Conservation (phyloP, 2,329 filamentous ascomycete species). For the Fusarium chuoi region DNA sequence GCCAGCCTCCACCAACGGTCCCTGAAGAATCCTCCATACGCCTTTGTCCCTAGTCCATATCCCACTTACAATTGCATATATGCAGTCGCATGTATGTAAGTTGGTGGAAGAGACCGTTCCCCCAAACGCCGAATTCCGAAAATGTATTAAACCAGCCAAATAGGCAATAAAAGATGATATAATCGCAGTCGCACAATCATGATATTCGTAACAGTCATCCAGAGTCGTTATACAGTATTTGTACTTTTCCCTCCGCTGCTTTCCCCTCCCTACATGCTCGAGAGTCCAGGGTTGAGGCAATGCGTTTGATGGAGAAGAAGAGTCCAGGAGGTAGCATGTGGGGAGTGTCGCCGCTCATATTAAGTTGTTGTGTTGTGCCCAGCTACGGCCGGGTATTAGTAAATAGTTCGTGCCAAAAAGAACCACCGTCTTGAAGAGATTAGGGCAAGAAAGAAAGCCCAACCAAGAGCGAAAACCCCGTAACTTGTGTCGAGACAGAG, state of each 20-base stretch:
- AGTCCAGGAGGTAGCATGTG: slow-evolving; percentile 1
- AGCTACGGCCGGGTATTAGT: slow-evolving; percentile 37
- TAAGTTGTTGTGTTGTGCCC: slow-evolving; percentile 18
- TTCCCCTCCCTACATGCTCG: not conserved
- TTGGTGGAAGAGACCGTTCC: slow-evolving; percentile 10
- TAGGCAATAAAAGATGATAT: slow-evolving; percentile 35
- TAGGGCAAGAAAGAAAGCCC: slow-evolving; percentile 1
- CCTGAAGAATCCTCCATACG: slow-evolving; percentile 29
- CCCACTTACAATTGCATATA: slow-evolving; percentile 28
- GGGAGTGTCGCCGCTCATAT: slow-evolving; percentile 14
- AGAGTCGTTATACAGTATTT: slow-evolving; percentile 44
- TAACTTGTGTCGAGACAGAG: slow-evolving; percentile 1
- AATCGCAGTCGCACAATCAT: slow-evolving; percentile 40
- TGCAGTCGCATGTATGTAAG: slow-evolving; percentile 20
- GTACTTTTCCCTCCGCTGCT: not conserved
- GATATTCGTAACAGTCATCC: slow-evolving; percentile 45
- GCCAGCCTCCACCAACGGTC: slow-evolving; percentile 21
- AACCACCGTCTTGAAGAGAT: slow-evolving; percentile 18
- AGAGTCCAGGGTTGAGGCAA: slow-evolving; percentile 5
- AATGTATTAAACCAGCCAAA: slow-evolving; percentile 39
- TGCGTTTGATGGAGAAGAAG: not conserved
- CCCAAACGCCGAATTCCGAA: slow-evolving; percentile 45
- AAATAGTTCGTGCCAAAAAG: slow-evolving; percentile 29
- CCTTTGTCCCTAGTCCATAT: slow-evolving; percentile 34
- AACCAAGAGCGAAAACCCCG: not conserved